Evolutionary conservation across 441 rosid species (phyloP), one percentile per base, ranked within the genome.

Genomic region (Adansonia grandidieri): DNA sequence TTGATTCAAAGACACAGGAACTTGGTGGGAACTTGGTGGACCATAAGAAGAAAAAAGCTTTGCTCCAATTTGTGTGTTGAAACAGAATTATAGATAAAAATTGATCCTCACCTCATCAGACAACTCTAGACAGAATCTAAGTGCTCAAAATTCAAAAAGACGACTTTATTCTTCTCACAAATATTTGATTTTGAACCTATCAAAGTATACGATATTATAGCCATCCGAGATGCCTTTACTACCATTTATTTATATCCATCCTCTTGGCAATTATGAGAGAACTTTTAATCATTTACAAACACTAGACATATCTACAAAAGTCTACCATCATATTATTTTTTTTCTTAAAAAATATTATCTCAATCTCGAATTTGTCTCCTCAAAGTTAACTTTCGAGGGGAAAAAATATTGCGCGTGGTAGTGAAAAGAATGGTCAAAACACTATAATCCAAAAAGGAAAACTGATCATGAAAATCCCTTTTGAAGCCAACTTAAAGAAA

Each of bases 111-210:
- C 47, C 47, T 44, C 47, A 44, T 44, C 28, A 2, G 13, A 58
- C 24, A 22, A 22, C 28, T 60, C 9, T 14, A 7, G 20, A 71
- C 60, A 51, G 74, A 71, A 71, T 53, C 74, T 2, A 1, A 51
- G 47, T 71, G 24, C 74, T 32, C 61, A 51, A 50, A 71, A 15
- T 32, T 71, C 47, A 71, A 71, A 51, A 28, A 69, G 13, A n/a
- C 48, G 17, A 40, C 17, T 67, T 67, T 45, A 67, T 67, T 67
- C 72, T 44, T 67, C 54, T 67, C 37, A 11, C 8, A 37, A 37
- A 37, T 37, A 37, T 37, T 37, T 24, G 44, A 24, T 24, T 28
- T 62, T 24, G 9, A 28, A 13, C n/a, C 44, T 28, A n/a, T 37
- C 0, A 37, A 37, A 6, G 42, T 4, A 4, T 4, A 37, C 42